Percentiles rank a stretch among this genome's conserved stretches.
phyloP scores from a whole-genome alignment of 441 rosid species.

The Jatropha multifida region DNA sequence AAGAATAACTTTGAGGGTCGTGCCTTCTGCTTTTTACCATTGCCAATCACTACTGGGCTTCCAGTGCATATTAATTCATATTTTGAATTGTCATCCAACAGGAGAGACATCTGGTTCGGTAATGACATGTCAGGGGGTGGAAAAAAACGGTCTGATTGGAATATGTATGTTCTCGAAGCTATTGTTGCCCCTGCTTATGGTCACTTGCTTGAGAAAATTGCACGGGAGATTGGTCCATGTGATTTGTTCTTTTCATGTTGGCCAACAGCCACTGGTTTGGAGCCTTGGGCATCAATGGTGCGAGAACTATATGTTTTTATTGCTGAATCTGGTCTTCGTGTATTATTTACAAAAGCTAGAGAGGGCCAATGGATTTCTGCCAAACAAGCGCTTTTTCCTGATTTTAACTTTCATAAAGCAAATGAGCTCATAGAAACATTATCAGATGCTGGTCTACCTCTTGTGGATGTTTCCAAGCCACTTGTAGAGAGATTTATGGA shows the following conservation, averaged over 20 bases:
- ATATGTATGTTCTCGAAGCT: conserved; percentile 81
- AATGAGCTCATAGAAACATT: conserved; percentile 77
- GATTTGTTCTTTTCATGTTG: conserved; percentile 85
- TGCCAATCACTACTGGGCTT: conserved; percentile 90
- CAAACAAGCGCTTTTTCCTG: conserved; percentile 93
- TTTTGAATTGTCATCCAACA: conserved; percentile 95
- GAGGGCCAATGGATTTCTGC: conserved; percentile 95
- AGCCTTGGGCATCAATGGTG: conserved; percentile 98
- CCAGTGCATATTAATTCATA: conserved; percentile 95
- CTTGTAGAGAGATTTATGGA: conserved; percentile 76
- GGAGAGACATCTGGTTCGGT: conserved; percentile 99
- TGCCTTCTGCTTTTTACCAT: conserved; percentile 96
- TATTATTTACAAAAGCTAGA: conserved; percentile 87
- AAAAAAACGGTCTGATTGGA: conserved; percentile 95
- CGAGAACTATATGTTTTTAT: conserved; percentile 67
- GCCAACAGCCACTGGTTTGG: conserved; percentile 72
- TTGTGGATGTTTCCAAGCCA: conserved; percentile 59
- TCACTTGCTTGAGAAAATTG: conserved; percentile 89
- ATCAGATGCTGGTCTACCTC: conserved; percentile 89
- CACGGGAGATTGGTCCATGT: conserved; percentile 77
- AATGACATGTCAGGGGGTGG: conserved; percentile 99
- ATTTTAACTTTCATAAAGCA: conserved; percentile 67
- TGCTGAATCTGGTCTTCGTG: conserved; percentile 74
- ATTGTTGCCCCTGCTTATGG: conserved; percentile 94
- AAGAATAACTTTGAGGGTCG: conserved; percentile 80